Evolutionary conservation across 352 stramenopile species (phyloP), one percentile per base, ranked within the genome.

Genomic region (Phytophthora citrophthora): DNA sequence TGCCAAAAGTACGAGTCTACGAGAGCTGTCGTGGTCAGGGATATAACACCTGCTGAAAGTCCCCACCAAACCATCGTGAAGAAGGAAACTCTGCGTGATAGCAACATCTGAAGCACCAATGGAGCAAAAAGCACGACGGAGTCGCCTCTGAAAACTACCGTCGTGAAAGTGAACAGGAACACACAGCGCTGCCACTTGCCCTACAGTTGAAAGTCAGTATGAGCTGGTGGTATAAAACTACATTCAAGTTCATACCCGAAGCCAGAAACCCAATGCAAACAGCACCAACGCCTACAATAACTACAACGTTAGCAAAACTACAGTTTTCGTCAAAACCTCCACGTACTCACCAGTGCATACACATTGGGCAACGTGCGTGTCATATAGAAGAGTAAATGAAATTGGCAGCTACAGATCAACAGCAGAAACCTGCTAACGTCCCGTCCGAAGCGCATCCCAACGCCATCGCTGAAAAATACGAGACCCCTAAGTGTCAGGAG

Each of bases 301-400:
- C 12, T 7, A 43, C 6, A 15, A 43, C 7, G 4, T 69, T 27
- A 65, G 20, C 11, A 27, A 39, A 41, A 12, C 4, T 48, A 12
- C 24, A 6, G 20, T 4, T 58, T 51, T 29, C 32, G 57, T 34
- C 4, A 43, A n/a, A 34, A 20, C 39, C 16, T 54, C 40, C 39
- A 56, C 32, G 46, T 34, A 2, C 53, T 31, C 39, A 95, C 85
- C 66, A 99, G 72, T 24, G 98, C 97, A 75, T 99, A 99, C 12
- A 89, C 94, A 78, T 99, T 99, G 15, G 97, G 97, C 40, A 99
- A 81, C 39, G 98, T 97, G 27, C 98, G 89, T 40, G 86, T 93
- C 15, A 97, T 82, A 80, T 99, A 99, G 75, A 99, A 99, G 38
- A 97, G 81, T 1, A 99, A 78, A 74, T 99, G 98, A 74, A 99